Evolutionary conservation across 495 filamentous ascomycete species (phyloP), one percentile per base, ranked within the genome.

Genomic region (Massariosphaeria phaeospora): DNA sequence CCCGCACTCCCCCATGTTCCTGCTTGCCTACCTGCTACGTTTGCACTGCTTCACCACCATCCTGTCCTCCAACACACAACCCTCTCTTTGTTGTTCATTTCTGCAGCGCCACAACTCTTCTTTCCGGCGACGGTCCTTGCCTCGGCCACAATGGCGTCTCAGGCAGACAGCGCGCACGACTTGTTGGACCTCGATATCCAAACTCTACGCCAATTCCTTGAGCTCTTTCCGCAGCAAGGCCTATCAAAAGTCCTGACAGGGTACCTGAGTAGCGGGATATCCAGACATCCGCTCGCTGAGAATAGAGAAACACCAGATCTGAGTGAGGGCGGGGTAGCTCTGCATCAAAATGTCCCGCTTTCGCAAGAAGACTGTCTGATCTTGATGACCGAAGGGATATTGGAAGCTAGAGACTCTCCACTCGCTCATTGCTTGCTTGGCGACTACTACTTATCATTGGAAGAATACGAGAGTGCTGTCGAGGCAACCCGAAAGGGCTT

Each of bases 401-500:
- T 84, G 35, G 76, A 78, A 38, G 76, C 79, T n/a, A 69, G 75
- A 1, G 76, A 80, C 29, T 99, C 93, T 2, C 70, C 86, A 6
- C 77, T 97, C 48, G 86, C 89, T 12, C 88, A 94, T 69, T 79
- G 91, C 13, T 72, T 97, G 20, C 84, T 93, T 76, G 81, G 79
- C 26, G 85, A 95, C 56, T 87, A 93, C 52, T 95, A 95, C 61
- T 76, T 89, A 30, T 77, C 84, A 47, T 72, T 95, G 4, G 89
- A 95, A 57, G 93, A 99, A 64, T 80, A 94, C 67, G 88, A 91
- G 58, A 88, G 77, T 65, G 84, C 84, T 26, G 85, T 84, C n/a
- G 84, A 91, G 46, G 76, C 84, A 43, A 80, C 85, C 67, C 82
- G 87, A 18, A 85, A 83, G 62, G 93, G 84, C 0, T 70, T 84